phyloP scores from a whole-genome alignment of 2,329 filamentous ascomycete genomes.

The Zopfia rhizophila region DNA sequence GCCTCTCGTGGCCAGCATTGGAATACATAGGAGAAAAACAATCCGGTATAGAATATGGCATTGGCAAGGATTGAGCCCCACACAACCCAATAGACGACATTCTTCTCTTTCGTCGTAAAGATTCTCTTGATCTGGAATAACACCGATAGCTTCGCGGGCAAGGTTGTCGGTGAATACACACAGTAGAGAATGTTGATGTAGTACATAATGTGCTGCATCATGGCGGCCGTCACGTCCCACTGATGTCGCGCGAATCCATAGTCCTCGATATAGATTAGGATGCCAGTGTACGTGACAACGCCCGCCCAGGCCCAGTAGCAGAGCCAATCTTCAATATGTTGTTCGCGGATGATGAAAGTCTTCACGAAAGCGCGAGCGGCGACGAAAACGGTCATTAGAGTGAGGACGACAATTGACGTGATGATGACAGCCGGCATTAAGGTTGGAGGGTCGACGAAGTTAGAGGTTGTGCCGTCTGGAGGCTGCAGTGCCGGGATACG shows the following conservation, averaged over 20 bases:
- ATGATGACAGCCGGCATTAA: conserved; percentile 12
- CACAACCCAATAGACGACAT: conserved; percentile 22
- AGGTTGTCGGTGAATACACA: background rate
- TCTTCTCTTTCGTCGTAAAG: conserved; percentile 14
- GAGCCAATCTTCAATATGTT: conserved; percentile 17
- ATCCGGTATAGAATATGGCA: conserved; percentile 15
- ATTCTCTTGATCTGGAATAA: conserved; percentile 24
- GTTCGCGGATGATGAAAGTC: conserved; percentile 6
- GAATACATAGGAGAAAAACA: conserved; percentile 25
- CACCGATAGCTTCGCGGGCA: conserved; percentile 9
- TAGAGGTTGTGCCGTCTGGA: conserved; percentile 4
- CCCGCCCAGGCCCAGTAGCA: conserved; percentile 19
- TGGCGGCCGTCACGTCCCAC: background rate
- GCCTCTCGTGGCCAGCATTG: conserved; percentile 22
- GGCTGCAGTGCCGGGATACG: conserved; percentile 4
- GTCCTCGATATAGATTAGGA: conserved; percentile 6
- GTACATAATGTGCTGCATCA: conserved; percentile 2
- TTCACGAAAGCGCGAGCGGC: conserved; percentile 10
- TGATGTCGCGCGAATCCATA: conserved; percentile 1
- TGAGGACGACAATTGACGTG: conserved; percentile 7
- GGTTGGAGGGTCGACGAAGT: conserved; percentile 13
- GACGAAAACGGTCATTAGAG: conserved; percentile 6
- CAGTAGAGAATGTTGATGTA: conserved; percentile 2
- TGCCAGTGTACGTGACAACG: conserved; percentile 13
- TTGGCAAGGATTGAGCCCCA: conserved; percentile 13